Base-by-base conservation (phyloP, 106 monocot genomes). In the Apostasia shenzhenica region DNA sequence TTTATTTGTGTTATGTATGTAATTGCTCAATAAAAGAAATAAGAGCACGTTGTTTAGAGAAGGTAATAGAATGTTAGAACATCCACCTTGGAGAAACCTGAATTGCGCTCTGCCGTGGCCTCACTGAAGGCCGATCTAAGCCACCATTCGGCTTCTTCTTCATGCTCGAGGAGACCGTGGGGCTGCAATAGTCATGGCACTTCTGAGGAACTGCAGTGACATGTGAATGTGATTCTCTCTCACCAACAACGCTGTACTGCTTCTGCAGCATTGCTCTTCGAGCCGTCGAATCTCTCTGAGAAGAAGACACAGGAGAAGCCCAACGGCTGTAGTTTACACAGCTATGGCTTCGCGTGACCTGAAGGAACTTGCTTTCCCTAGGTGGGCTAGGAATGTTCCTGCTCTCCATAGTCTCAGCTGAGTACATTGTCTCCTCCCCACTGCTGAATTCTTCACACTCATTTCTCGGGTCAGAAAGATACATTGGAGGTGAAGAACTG, bases 341-440 rank as follows among this genome's bases (percentile, higher is more conserved):
- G 69, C 94, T 94, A 43, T 83, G 85, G 70, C 88, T 91, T 66
- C 94, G 85, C 4, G 83, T 79, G 42, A 88, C 83, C 52, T 78
- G 81, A 50, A 82, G 82, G 64, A 63, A 11, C 41, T 62, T 79
- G 56, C 75, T 85, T 45, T 80, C 80, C 58, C 61, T 84, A 1
- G 89, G 97, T 0, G 92, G 97, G 68, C 86, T 97, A 3, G 97
- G 88, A 37, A 86, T 85, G 72, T 97, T 97, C 75, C 92, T 70
- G 79, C 97, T 97, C 75, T 97, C 97, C 97, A 92, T 97, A 50
- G 97, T 97, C 81, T 97, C 97, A 59, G 97, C 97, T 43, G 97
- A 97, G 68, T 92, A 92, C 92, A 97, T 92, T 0, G 97, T 97
- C 56, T 97, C 92, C 54, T 77, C 88, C 1, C 84, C 89, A 71